Evolutionary conservation across 2,329 filamentous ascomycete species (phyloP).

Genomic region (Aspergillus candidus): DNA sequence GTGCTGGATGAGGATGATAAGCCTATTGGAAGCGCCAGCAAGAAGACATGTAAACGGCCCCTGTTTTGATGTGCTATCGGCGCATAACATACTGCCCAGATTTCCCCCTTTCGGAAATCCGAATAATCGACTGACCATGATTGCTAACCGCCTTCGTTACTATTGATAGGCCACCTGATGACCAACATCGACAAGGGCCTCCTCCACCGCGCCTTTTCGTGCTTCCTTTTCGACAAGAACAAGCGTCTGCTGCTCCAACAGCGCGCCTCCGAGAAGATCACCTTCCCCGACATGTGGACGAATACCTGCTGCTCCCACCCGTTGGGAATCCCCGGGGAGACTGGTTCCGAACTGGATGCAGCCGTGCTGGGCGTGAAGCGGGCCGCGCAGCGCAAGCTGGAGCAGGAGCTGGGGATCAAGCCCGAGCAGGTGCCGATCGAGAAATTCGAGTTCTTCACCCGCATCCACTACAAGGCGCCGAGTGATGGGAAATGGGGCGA

Average conservation of each 20-base stretch:
- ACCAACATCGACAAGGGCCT: conserved; percentile 95
- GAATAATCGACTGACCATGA: no score
- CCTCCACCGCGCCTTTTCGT: conserved; percentile 93
- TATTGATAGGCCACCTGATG: conserved; percentile 79
- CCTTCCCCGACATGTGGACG: conserved; percentile 98
- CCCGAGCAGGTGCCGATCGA: conserved; percentile 82
- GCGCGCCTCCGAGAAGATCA: conserved; percentile 94
- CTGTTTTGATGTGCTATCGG: neutral
- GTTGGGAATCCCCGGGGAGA: conserved; percentile 84
- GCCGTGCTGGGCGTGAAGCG: conserved; percentile 82
- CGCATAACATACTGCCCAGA: neutral
- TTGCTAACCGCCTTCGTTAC: neutral
- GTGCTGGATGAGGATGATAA: conserved; percentile 86
- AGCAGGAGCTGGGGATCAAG: conserved; percentile 92
- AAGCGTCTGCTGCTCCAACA: conserved; percentile 93
- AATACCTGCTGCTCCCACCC: conserved; percentile 99
- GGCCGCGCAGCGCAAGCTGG: conserved; percentile 85
- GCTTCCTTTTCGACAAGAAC: conserved; percentile 93
- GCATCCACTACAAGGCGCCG: conserved; percentile 97
- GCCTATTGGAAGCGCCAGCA: conserved; percentile 93
- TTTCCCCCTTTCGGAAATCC: neutral
- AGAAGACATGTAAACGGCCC: conserved; percentile 77
- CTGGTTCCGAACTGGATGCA: conserved; percentile 71
- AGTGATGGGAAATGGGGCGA: conserved; percentile 98
- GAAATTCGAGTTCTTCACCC: conserved; percentile 85